Base-by-base conservation (phyloP, 2,329 filamentous ascomycete species). In the Stenocarpella maydis region DNA sequence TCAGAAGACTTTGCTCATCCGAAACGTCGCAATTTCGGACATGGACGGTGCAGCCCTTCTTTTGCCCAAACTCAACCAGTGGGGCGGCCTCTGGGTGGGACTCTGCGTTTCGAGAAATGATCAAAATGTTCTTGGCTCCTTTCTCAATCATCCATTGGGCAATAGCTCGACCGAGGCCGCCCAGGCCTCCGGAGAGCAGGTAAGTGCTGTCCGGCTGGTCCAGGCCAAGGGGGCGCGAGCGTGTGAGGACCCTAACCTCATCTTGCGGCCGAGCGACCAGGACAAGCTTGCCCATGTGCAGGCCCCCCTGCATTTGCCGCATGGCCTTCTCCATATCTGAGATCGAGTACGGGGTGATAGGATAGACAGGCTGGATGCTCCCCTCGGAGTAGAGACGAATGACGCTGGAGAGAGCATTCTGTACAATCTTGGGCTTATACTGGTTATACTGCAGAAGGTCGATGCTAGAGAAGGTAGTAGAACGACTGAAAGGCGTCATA, bases 301-400 rank as follows among this genome's bases (percentile, higher is more conserved):
- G 68, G 10, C 71, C 71, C 21, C 45, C 67, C 68, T 72, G 69
- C 69, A 85, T 80, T 28, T 78, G 74, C 3, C 80, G 76, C 69
- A 85, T 82, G 0, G 80, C 80, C 0, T 78, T 73, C 9, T 76
- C 75, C 1, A 83, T 74, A 3, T 76, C 55, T 9, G n/a, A 17
- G 3, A 68, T 24, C 19, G 53, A 54, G 69, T 73, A 66, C 53
- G 45, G 10, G 70, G 74, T 69, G 14, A 76, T 41, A 28, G 74
- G 68, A 12, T 53, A 10, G 41, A 71, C 68, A 2, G 50, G 34
- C 12, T 47, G 37, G 3, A 66, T n/a, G 6, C 67, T 26, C 6
- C 39, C 43, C 12, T 50, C 37, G 6, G 47, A 19, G 4, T 34
- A 43, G 2, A 24, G 7, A 15, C 37, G 28, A 26, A 64, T 50